Conservation (phyloP, 768 basidiomycete genomes). For the Mycena kentingensis region DNA sequence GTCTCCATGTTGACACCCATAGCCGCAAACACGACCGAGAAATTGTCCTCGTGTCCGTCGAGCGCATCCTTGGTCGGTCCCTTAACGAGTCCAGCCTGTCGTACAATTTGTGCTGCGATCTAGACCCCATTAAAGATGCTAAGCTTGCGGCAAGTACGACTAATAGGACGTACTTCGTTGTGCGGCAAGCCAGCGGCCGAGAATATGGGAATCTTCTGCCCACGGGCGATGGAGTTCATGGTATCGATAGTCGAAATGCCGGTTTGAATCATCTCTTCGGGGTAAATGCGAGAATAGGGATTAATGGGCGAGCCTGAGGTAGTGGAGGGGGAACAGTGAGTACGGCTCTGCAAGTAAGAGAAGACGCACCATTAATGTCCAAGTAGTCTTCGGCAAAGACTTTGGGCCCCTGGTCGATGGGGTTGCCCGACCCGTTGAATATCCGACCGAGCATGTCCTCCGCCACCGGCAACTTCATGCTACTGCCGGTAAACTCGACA, state of each 20-base stretch:
- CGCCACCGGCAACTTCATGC: slow-evolving; percentile 98
- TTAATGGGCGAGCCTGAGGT: slow-evolving; percentile 91
- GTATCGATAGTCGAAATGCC: slow-evolving; percentile 98
- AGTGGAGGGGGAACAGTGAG: slow-evolving; percentile 21
- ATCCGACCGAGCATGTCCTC: slow-evolving; percentile 99
- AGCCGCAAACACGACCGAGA: slow-evolving; percentile 98
- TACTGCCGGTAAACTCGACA: slow-evolving; percentile 96
- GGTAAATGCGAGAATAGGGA: slow-evolving; percentile 97
- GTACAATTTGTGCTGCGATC: slow-evolving; percentile 99
- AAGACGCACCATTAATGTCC: slow-evolving; percentile 89
- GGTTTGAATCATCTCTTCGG: slow-evolving; percentile 99
- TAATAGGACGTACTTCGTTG: slow-evolving; percentile 73
- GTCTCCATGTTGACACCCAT: slow-evolving; percentile 99
- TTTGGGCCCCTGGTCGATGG: slow-evolving; percentile 98
- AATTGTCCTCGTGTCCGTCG: slow-evolving; percentile 99
- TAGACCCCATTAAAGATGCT: slow-evolving; percentile 33
- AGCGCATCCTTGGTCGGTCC: slow-evolving; percentile 96
- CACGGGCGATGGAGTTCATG: slow-evolving; percentile 99
- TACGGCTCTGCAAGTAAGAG: slow-evolving; percentile 1
- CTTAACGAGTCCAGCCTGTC: slow-evolving; percentile 97
- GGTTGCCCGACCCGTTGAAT: slow-evolving; percentile 98
- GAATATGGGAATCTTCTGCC: slow-evolving; percentile 99
- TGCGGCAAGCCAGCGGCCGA: slow-evolving; percentile 98
- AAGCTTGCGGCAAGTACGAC: slow-evolving; percentile 4
- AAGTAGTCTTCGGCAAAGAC: slow-evolving; percentile 99